phyloP scores from a whole-genome alignment of 208 protist genomes.

The Trypanosoma lewisi region DNA sequence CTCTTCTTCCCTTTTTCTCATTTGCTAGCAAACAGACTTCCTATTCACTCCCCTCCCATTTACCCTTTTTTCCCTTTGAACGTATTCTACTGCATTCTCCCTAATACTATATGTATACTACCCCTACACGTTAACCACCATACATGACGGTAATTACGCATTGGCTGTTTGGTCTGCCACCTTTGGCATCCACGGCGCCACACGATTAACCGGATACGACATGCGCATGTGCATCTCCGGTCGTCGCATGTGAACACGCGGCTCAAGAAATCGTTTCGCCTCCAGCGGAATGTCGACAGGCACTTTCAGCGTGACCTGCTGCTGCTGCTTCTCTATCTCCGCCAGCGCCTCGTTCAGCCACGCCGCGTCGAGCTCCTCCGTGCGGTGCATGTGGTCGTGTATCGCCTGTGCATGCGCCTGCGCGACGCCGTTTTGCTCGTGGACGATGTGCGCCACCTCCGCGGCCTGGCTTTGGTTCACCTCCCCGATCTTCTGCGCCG shows the following conservation, averaged over 20 bases:
- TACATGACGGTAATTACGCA: slow-evolving; percentile 39
- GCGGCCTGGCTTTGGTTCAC: slow-evolving; percentile 65
- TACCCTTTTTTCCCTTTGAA: no score
- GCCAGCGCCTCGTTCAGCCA: slow-evolving; percentile 65
- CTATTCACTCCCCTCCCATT: no score
- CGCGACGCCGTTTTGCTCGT: slow-evolving; percentile 50
- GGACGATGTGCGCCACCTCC: slow-evolving; percentile 71
- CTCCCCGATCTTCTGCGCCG: slow-evolving; percentile 83
- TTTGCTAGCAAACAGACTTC: no score
- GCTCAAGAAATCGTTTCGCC: slow-evolving; percentile 76
- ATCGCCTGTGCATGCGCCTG: slow-evolving; percentile 68
- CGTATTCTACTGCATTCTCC: no score
- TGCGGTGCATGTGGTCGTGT: slow-evolving; percentile 67
- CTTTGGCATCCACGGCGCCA: slow-evolving; percentile 90
- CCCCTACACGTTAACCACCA: background rate
- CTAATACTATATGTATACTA: slow-evolving; percentile 13
- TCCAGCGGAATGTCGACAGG: slow-evolving; percentile 85
- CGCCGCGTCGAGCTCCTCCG: slow-evolving; percentile 53
- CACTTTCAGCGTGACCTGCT: slow-evolving; percentile 72
- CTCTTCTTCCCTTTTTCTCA: no score
- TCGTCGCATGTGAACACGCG: slow-evolving; percentile 83
- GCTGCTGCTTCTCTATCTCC: slow-evolving; percentile 81
- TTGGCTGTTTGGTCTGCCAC: slow-evolving; percentile 72
- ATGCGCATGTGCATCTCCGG: slow-evolving; percentile 89
- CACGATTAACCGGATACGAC: slow-evolving; percentile 84